Percentiles rank a stretch among this genome's conserved stretches.
These are phyloP conservation scores for Cytospora mali DNA, from an alignment of 2,329 filamentous ascomycete genomes.

Conservation along the genomic window DNA sequence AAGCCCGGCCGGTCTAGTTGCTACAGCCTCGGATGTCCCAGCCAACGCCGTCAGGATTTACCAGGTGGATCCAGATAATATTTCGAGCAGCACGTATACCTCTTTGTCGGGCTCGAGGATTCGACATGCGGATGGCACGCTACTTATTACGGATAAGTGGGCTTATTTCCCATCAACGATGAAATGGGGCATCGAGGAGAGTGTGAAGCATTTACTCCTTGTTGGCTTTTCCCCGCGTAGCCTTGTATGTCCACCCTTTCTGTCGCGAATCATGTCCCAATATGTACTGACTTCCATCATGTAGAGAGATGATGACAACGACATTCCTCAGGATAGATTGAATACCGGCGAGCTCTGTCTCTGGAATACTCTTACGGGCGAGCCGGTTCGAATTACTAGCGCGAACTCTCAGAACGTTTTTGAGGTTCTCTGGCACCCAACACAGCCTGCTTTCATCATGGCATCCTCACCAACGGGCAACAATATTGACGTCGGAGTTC, in stretches of 20 bases:
- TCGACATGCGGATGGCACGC: constrained; percentile 36
- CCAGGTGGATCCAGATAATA: constrained; percentile 42
- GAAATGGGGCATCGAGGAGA: constrained; percentile 57
- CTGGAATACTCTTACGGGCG: constrained; percentile 54
- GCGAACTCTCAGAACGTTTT: constrained; percentile 63
- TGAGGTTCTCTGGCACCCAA: constrained; percentile 66
- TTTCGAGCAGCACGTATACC: constrained; percentile 42
- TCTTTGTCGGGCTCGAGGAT: constrained; percentile 46
- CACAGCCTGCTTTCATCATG: constrained; percentile 54
- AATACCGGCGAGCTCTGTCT: constrained; percentile 62
- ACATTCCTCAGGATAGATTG: constrained; percentile 61
- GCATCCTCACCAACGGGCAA: constrained; percentile 57
- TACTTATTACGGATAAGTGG: constrained; percentile 51
- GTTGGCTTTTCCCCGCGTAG: constrained; percentile 66
- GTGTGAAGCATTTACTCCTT: constrained; percentile 54
- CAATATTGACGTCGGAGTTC: constrained; percentile 47
- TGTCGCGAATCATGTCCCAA: not conserved
- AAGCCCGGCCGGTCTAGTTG: constrained; percentile 52
- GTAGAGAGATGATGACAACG: constrained; percentile 50
- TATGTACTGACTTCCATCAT: not conserved
- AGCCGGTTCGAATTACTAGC: constrained; percentile 51
- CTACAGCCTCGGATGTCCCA: constrained; percentile 61
- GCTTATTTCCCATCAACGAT: constrained; percentile 65
- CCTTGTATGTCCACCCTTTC: constrained; percentile 30
- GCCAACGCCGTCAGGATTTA: constrained; percentile 61